phyloP scores from a whole-genome alignment of 2,329 filamentous ascomycete species.

The Xylariales sp. region DNA sequence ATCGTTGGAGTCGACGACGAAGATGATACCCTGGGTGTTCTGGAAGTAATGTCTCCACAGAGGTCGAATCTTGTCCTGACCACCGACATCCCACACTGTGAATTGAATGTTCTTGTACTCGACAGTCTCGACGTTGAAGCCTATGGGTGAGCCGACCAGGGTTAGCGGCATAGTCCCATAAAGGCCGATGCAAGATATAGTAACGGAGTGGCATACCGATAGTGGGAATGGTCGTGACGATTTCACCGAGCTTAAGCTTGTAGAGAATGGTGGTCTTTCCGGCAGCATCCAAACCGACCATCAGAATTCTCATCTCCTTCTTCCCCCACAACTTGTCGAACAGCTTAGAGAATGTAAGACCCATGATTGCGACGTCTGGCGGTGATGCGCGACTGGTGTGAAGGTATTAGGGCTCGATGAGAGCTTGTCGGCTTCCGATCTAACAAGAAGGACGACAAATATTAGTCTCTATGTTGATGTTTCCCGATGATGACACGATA shows the following conservation, averaged over 20 bases:
- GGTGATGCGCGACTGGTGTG: constrained; percentile 28
- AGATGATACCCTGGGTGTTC: constrained; percentile 99
- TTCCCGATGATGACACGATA: no score
- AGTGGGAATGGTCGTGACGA: constrained; percentile 98
- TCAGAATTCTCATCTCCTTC: constrained; percentile 99
- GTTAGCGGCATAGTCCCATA: no score
- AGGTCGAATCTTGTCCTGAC: constrained; percentile 99
- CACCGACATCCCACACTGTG: constrained; percentile 99
- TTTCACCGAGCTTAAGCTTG: constrained; percentile 99
- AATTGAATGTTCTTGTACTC: constrained; percentile 99
- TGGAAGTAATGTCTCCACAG: constrained; percentile 99
- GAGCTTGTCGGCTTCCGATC: constrained; percentile 5
- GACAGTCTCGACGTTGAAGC: constrained; percentile 99
- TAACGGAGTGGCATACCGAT: constrained; percentile 80
- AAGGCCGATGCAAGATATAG: no score
- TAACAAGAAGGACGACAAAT: not conserved
- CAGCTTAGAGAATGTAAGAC: constrained; percentile 95
- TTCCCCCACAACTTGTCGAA: constrained; percentile 96
- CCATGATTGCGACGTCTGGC: constrained; percentile 70
- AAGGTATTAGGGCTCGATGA: constrained; percentile 15
- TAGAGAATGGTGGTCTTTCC: constrained; percentile 99
- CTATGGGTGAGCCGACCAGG: constrained; percentile 47
- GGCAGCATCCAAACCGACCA: constrained; percentile 98
- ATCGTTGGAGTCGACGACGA: constrained; percentile 99
- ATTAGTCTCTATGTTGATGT: not conserved